Percentiles rank a stretch among this genome's conserved stretches.
Conservation (phyloP, 306 rosid species). For the Prunus fruticosa region DNA sequence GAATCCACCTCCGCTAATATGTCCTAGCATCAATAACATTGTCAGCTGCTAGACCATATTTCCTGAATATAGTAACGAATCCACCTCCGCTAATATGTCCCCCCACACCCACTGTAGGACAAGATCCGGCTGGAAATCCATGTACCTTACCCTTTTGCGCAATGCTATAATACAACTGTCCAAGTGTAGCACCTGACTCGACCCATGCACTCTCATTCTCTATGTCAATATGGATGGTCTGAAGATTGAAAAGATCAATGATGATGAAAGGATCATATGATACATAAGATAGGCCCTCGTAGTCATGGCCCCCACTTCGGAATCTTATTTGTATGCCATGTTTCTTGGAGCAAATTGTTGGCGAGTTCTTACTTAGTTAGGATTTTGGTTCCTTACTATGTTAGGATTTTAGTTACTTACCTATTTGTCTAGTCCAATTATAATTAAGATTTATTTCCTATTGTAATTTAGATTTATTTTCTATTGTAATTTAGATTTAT, state of each 20-base stretch:
- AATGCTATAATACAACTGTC: conserved; percentile 28
- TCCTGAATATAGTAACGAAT: conserved; percentile 32
- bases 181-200: conserved; percentile 29
- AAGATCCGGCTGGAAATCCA: conserved; percentile 36
- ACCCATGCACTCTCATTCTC: conserved; percentile 11
- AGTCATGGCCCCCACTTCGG: conserved; percentile 34
- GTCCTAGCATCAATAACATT: not conserved
- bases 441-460: too few relatives aligned
- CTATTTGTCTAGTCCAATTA: too few relatives aligned
- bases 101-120: conserved; percentile 27
- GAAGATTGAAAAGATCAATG: conserved; percentile 30
- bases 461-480: too few relatives aligned
- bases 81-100: conserved; percentile 17
- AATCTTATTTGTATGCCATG: conserved; percentile 13
- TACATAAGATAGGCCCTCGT: conserved; percentile 35
- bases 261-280: conserved; percentile 23
- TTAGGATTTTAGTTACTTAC: too few relatives aligned
- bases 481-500: too few relatives aligned
- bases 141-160: conserved; percentile 19
- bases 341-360: conserved; percentile 23
- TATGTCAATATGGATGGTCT: conserved; percentile 16
- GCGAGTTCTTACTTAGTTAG: too few relatives aligned
- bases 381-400: too few relatives aligned
- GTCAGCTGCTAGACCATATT: conserved; percentile 63
- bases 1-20: too few relatives aligned